Base-by-base conservation (phyloP, 2,329 filamentous ascomycete genomes). In the Chaetoscypha palmicola region DNA sequence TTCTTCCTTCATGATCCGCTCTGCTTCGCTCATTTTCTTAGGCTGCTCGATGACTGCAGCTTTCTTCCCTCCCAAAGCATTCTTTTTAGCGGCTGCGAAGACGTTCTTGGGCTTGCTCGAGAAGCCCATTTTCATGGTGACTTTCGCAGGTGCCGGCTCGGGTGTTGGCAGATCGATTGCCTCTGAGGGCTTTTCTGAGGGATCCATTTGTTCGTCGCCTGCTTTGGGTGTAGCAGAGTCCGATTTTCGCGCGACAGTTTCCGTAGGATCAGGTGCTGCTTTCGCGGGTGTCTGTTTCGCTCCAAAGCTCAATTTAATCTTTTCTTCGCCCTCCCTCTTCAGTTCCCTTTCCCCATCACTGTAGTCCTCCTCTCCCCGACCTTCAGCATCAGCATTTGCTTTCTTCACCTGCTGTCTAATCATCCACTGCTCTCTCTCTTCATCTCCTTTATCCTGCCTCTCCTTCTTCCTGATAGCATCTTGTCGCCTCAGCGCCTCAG, bases 1-100 rank as follows among this genome's bases (percentile, higher is more conserved):
- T 59, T 90, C 85, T 56, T 86, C 83, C 64, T 83, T 86, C 89
- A 94, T 95, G 58, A 92, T 94, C 41, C 83, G 76, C 65, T 91
- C 88, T 2, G 82, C 83, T 60, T 94, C 87, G 57, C 85, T 91
- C 76, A 94, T 91, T 58, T 86, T 92, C 71, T 86, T 88, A 2
- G 79, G 81, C 43, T 75, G 74, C 49, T 79, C 78, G 3, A 76
- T 66, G 9, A 70, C 73, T 23, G 67, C 56, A 1, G 63, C 50
- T 61, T 86, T 87, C 64, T 87, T 87, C 2, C 73, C 68, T 1
- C 76, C 73, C 2, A 87, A 67, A 0, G 81, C 79, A 51, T 90
- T 91, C 68, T 88, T 90, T 61, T 77, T 80, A 20, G 65, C 68
- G 2, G 66, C 66, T 8, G 73, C 69, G 52, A 94, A 92, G 0